A percentile compares a stretch with the other conserved stretches of the same genome.
Conservation (phyloP, 2,329 filamentous ascomycete species). For the Talaromyces rugulosus region DNA sequence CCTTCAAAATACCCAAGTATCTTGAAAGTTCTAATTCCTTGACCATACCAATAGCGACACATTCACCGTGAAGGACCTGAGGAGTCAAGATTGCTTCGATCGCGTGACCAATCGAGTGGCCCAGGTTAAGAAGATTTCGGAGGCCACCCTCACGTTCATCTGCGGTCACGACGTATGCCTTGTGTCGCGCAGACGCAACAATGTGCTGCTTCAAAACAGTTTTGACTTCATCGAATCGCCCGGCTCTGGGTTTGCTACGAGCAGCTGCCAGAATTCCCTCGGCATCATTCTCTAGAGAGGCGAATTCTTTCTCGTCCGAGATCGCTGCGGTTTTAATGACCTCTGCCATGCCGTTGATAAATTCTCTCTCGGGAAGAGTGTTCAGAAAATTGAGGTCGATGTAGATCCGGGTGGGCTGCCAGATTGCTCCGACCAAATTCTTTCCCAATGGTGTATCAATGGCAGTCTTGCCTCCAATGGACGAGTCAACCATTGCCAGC, state of each 20-base stretch:
- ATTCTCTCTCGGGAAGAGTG: constrained; percentile 82
- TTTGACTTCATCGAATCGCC: constrained; percentile 66
- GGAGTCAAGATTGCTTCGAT: constrained; percentile 94
- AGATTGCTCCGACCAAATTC: constrained; percentile 93
- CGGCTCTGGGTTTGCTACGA: constrained; percentile 53
- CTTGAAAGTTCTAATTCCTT: constrained; percentile 93
- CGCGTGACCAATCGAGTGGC: constrained; percentile 95
- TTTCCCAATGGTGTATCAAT: constrained; percentile 96
- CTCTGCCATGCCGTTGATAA: constrained; percentile 98
- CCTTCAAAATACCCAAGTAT: constrained; percentile 77
- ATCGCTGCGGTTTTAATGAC: constrained; percentile 97
- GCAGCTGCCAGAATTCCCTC: constrained; percentile 69
- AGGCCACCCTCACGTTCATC: constrained; percentile 94
- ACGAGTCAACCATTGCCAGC: constrained; percentile 96
- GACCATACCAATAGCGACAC: constrained; percentile 96
- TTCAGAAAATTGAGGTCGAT: constrained; percentile 90
- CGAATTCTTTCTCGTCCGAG: constrained; percentile 85
- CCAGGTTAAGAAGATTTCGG: constrained; percentile 93
- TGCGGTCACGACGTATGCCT: constrained; percentile 88
- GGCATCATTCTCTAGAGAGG: constrained; percentile 76
- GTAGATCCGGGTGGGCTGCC: constrained; percentile 92
- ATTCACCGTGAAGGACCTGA: constrained; percentile 91
- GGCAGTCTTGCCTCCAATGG: constrained; percentile 95
- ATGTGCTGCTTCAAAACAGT: constrained; percentile 73
- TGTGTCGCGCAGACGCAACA: constrained; percentile 83